A percentile compares a stretch with the other conserved stretches of the same genome.
Evolutionary conservation across 306 rosid genomes (phyloP).

Genomic region (Gastrolobium villosum): DNA sequence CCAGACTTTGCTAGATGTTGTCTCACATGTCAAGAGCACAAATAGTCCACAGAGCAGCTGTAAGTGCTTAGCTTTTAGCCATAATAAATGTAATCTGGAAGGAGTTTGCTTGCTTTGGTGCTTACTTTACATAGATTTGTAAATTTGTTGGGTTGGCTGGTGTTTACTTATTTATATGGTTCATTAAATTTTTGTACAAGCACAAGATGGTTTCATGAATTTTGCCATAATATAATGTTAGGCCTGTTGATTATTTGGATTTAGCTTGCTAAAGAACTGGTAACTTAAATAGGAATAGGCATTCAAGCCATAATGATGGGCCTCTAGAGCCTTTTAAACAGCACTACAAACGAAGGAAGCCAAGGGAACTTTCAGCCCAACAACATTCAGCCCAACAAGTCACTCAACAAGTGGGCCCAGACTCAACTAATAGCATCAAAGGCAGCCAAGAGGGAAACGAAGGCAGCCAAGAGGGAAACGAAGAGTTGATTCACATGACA

Average conservation of each 20-base stretch:
- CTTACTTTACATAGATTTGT: conserved; percentile 22
- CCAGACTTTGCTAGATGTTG: conserved; percentile 76
- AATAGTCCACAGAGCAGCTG: conserved; percentile 60
- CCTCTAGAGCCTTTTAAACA: no score
- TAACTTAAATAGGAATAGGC: conserved; percentile 16
- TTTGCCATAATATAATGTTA: conserved; percentile 7
- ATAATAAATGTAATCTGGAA: conserved; percentile 11
- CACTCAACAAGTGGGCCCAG: no score
- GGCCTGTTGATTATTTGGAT: conserved; percentile 27
- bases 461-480: no score
- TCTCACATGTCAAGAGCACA: conserved; percentile 73
- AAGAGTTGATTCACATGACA: no score
- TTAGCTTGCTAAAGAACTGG: conserved; percentile 20
- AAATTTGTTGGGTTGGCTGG: conserved; percentile 18
- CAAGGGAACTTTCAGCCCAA: no score
- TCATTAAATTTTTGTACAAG: neutral
- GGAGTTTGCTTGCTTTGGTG: conserved; percentile 18
- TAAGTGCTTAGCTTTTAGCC: conserved; percentile 54
- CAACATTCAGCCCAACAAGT: no score
- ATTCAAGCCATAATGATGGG: conserved; percentile 8
- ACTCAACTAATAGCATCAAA: no score
- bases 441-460: no score
- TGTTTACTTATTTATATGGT: conserved; percentile 3
- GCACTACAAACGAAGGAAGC: no score
- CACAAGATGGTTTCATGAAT: conserved; percentile 5